Evolutionary conservation across 768 basidiomycete genomes (phyloP).

Genomic region (Ramaria rubella): DNA sequence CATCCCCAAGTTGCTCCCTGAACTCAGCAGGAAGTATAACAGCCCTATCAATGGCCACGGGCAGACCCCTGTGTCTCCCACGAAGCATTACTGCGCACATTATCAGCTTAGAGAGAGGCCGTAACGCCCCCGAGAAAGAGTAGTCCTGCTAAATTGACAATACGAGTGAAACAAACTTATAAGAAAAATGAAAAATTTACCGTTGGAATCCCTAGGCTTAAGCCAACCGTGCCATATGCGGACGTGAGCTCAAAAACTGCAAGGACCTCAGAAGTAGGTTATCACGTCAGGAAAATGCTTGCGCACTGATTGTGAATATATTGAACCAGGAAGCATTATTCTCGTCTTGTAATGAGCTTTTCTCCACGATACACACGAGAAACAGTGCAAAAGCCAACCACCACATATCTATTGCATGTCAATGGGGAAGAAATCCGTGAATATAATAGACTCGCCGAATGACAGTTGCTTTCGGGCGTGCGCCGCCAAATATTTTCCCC

Average conservation of each 20-base stretch:
- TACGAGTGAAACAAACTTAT: not conserved
- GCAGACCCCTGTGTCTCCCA: constrained; percentile 83
- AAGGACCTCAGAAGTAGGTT: constrained; percentile 25
- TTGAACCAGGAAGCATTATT: constrained; percentile 56
- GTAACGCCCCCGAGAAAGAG: constrained; percentile 73
- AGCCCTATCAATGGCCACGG: constrained; percentile 83
- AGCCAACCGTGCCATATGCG: constrained; percentile 83
- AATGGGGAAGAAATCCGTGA: not conserved
- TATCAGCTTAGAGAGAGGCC: constrained; percentile 80
- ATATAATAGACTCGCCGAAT: constrained; percentile 52
- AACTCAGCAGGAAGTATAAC: constrained; percentile 71
- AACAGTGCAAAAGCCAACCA: constrained; percentile 85
- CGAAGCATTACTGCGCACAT: constrained; percentile 88
- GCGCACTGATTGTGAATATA: constrained; percentile 67
- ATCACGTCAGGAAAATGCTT: constrained; percentile 6
- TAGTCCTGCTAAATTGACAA: constrained; percentile 54
- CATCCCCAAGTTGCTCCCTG: not conserved
- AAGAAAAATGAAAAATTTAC: constrained; percentile 37
- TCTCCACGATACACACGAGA: constrained; percentile 85
- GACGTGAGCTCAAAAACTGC: constrained; percentile 75
- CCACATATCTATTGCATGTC: constrained; percentile 73
- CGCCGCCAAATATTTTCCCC: constrained; percentile 64
- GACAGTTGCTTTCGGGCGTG: constrained; percentile 86
- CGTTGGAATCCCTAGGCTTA: constrained; percentile 77
- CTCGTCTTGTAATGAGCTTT: not conserved